Evolutionary conservation across 163 green algal species (phyloP), one percentile per base, ranked within the genome.

Genomic region (Chloromonas sp.): DNA sequence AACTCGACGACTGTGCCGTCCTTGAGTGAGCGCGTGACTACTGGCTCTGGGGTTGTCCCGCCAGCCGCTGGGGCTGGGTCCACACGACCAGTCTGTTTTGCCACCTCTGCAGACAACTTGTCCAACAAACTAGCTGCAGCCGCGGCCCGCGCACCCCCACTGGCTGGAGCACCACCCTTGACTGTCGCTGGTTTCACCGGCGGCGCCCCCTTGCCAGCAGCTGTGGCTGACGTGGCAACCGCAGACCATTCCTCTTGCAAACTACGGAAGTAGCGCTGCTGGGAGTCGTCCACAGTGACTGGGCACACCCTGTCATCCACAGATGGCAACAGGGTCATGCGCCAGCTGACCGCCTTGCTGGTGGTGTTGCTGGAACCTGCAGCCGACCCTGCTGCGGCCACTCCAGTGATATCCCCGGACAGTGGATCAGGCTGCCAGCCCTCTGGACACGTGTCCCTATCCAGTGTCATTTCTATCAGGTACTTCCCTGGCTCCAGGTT

Each of bases 401-500:
- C 36, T 36, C 36, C 36, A 36, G 60, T 1, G 83, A 79, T 80
- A 86, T 85, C 82, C 3, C 85, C 85, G 0, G 85, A 87, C 1
- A 78, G 59, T 3, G 82, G 84, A 76, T 87, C 86, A 0, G 86
- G 86, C 86, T 91, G 88, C 84, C 88, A 79, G 0, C 88, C 88
- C 66, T 81, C 59, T 0, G 86, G 85, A 58, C 88, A 91, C 0
- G 36, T 59, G 36, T 70, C 71, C 80, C 70, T 66, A 36, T 80
- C 86, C 81, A 88, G 60, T 5, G 84, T 66, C 62, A 88, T 61
- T 61, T 88, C 78, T n/a, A 93, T 60, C 3, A 95, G 80, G 83
- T 94, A 94, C 81, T 92, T 92, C 3, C 91, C 92, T 1, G 91
- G 79, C 60, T 81, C 70, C 36, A 94, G 81, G 66, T 61, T 79